Conservation (phyloP, 2,329 filamentous ascomycete genomes). For the Penicillium sp. region DNA sequence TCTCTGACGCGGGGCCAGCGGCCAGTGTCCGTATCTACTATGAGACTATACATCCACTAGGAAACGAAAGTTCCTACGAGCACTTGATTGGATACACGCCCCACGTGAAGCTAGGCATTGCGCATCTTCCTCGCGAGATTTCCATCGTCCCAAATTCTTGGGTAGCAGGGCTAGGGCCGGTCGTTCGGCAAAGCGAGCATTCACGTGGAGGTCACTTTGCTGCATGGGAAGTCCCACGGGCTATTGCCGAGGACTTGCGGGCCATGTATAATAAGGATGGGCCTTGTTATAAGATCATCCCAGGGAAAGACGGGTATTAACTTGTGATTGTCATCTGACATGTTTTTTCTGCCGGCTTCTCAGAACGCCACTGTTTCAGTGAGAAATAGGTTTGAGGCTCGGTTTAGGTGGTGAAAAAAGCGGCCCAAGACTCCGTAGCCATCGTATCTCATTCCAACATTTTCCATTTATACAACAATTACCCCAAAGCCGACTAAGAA, state of each 20-base stretch:
- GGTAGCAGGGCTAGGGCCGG: constrained; percentile 18
- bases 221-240: constrained; percentile 21
- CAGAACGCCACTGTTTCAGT: no score
- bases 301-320: constrained; percentile 13
- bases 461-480: not conserved
- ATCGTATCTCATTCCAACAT: not conserved
- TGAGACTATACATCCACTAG: constrained; percentile 45
- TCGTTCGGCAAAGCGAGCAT: constrained; percentile 21
- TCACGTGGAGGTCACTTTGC: constrained; percentile 23
- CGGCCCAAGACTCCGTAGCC: no score
- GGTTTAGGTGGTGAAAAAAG: no score
- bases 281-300: constrained; percentile 15
- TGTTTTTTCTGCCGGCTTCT: no score
- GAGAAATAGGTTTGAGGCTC: no score
- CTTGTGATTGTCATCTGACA: not conserved
- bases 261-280: constrained; percentile 18
- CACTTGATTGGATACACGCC: constrained; percentile 15
- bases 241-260: constrained; percentile 16
- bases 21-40: constrained; percentile 70
- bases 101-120: constrained; percentile 18
- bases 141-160: constrained; percentile 19
- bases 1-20: constrained; percentile 64
- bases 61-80: constrained; percentile 7
- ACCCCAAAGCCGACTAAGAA: not conserved
- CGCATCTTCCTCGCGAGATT: constrained; percentile 22